These are phyloP conservation scores for Rheum nobile DNA, from an alignment of 148 eudicot genomes.

Conservation along the genomic window DNA sequence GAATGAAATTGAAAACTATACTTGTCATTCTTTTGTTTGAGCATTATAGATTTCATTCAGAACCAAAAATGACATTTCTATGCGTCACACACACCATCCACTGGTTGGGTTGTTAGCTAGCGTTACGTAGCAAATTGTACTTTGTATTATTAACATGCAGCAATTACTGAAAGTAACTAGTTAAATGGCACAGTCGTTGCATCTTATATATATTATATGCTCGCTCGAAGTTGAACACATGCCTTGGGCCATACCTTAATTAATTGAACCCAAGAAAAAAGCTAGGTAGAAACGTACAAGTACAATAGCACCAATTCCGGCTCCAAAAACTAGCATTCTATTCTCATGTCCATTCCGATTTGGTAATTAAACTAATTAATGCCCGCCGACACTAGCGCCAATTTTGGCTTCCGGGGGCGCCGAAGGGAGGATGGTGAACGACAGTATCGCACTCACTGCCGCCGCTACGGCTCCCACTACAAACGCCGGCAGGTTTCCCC, in stretches of 20 bases:
- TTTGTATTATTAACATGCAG: too few species aligned
- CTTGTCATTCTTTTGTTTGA: too few species aligned
- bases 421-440: conserved; percentile 28
- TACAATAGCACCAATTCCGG: neutral
- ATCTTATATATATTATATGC: too few species aligned
- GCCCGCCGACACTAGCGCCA: neutral
- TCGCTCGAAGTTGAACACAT: neutral
- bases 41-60: too few species aligned
- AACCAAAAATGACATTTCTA: too few species aligned
- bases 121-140: too few species aligned
- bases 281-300: neutral
- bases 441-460: conserved; percentile 29
- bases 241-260: neutral
- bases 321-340: neutral
- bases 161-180: neutral
- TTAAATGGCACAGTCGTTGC: neutral
- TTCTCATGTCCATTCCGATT: neutral
- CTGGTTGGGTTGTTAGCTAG: too few species aligned
- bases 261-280: neutral
- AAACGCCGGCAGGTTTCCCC: conserved; percentile 71
- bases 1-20: too few species aligned
- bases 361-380: neutral
- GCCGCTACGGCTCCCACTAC: conserved; percentile 49
- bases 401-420: conserved; percentile 1
- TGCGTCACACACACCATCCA: too few species aligned